Evolutionary conservation across 805 yeast species (phyloP), one percentile per base, ranked within the genome.

Genomic region (Candida multigemmis): DNA sequence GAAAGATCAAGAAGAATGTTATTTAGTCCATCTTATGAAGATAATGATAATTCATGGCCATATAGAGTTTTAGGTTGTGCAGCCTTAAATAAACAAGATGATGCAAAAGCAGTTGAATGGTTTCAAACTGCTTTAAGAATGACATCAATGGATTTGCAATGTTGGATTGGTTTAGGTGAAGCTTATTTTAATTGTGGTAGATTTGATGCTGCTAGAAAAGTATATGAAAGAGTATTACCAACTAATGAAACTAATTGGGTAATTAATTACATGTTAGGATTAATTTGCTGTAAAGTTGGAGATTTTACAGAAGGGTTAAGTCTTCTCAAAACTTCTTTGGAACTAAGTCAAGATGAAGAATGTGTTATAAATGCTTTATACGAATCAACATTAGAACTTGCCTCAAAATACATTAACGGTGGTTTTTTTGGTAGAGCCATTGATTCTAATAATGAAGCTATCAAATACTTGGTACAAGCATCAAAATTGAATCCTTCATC

Each of bases 161-260:
- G 94, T 2, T 89, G 97, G 96, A 62, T 81, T 16, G 96, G 96
- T 1, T 59, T 91, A n/a, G 98, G 98, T n/a, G 97, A 91, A 48
- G 89, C 96, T 0, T 91, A 91, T 49, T 61, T 69, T 29, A 71
- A 75, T 14, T 74, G 91, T 49, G 98, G 98, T 2, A 66, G 95
- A 34, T 59, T 78, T 23, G 87, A 83, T 30, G 94, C 97, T 3
- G 84, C 95, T 0, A 62, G 71, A 7, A 86, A 82, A 49, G 96
- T 91, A 1, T 81, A 86, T 41, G 62, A 60, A 16, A 75, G 74
- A 32, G 84, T 87, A 0, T 42, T 73, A 23, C 63, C 63, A 20
- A 38, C 79, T 5, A 68, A 71, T 17, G 65, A 71, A 0, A 51
- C 55, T 1, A 68, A 71, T 27, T 73, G 83, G 77, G 65, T 72